These are phyloP conservation scores for Puccinia hordei DNA, from an alignment of 1,284 basidiomycete species.

Conservation along the genomic window DNA sequence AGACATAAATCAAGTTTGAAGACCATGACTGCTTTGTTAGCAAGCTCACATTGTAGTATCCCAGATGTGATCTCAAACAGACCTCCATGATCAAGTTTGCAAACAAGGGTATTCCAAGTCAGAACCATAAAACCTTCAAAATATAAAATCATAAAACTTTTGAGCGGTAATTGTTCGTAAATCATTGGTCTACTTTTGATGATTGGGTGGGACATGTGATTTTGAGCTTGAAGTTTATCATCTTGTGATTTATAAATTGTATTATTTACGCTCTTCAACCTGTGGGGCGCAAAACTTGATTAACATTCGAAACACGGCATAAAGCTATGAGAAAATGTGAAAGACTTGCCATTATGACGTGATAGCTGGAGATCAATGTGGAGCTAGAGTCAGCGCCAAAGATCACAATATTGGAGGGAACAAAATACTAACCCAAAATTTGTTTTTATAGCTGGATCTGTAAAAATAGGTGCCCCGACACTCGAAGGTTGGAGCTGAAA, in stretches of 20 bases:
- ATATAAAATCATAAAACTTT: no score
- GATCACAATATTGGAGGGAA: background rate
- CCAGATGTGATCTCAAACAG: no score
- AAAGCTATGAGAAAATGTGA: constrained; percentile 55
- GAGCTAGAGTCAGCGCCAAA: constrained; percentile 55
- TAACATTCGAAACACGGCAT: background rate
- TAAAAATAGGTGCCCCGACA: constrained; percentile 69
- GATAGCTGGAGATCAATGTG: constrained; percentile 68
- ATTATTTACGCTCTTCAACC: constrained; percentile 46
- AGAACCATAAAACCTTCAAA: no score
- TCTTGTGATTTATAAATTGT: background rate
- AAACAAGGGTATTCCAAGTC: no score
- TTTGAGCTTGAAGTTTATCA: no score
- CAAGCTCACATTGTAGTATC: no score
- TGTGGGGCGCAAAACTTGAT: background rate
- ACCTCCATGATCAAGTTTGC: no score
- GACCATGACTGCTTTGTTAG: no score
- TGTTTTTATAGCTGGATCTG: constrained; percentile 74
- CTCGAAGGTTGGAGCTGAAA: constrained; percentile 75
- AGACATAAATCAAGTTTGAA: no score
- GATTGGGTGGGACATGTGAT: no score
- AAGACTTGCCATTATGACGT: constrained; percentile 84
- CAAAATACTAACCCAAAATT: constrained; percentile 24
- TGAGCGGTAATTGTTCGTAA: no score
- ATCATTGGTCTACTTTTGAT: no score